Evolutionary conservation across 345 rosid species (phyloP), one percentile per base, ranked within the genome.

Genomic region (Salix koriyanagi): DNA sequence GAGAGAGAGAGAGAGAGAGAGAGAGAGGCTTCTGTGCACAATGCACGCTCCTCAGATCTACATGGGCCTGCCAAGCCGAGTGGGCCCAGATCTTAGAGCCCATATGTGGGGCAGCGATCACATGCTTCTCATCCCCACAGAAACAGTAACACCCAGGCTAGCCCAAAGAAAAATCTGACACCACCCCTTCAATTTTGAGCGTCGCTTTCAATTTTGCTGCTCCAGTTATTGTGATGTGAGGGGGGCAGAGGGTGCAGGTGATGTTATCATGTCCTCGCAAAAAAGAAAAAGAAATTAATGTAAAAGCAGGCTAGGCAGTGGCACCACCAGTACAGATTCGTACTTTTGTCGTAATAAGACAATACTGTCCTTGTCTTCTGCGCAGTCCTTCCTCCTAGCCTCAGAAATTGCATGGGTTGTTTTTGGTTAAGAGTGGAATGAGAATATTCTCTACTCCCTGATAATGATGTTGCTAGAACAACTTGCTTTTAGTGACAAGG

Each of bases 241-340:
- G 2, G 42, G 7, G 37, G 37, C 37, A 36, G 1, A 36, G 75
- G 13, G 18, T 18, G n/a, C 16, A 15, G 14, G 36, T 65, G 46
- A 62, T 2, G 0, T 21, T 56, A 56, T 76, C 39, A 19, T 36
- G 25, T 15, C 52, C 13, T 14, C n/a, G 0, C 21, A 1, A 56
- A 18, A 13, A 41, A 19, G 39, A 21, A 67, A 4, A 12, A 34
- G 12, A 58, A 34, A 10, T 10, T 7, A 61, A n/a, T 46, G 69
- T 13, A 4, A 28, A 8, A 15, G 25, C 16, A 18, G 32, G 30
- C 46, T 9, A 18, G n/a, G 30, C 46, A 41, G 0, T 30, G 42
- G 28, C 41, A 42, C 50, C 14, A 54, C 15, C 48, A 54, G 78
- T 76, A 76, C 73, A 54, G 69, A 39, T 21, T 61, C 79, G 74